Percentiles rank a stretch among this genome's conserved stretches.
Conservation (phyloP, 495 filamentous ascomycete genomes). For the Penicillium roqueforti region DNA sequence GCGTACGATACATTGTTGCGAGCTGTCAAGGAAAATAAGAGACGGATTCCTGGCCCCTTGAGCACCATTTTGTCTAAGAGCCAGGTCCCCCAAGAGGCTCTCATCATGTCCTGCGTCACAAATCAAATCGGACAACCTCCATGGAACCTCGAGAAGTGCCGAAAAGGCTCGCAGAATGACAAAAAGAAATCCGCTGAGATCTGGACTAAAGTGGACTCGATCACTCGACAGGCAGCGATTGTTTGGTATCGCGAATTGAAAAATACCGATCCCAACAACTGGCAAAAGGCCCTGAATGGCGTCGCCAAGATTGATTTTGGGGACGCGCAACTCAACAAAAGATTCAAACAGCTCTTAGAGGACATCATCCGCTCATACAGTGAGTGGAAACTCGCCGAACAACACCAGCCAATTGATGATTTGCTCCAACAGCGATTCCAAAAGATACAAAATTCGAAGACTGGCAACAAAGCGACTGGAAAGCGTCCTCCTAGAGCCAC, state of each 20-base stretch:
- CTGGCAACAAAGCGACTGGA: background rate
- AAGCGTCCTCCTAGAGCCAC: background rate
- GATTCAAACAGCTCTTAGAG: background rate
- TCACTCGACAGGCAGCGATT: background rate
- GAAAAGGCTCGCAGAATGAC: background rate
- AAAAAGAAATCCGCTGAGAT: background rate
- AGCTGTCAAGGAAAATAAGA: constrained; percentile 36
- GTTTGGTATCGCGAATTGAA: background rate
- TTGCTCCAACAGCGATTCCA: background rate
- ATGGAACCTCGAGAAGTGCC: constrained; percentile 7
- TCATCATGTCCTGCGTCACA: constrained; percentile 46
- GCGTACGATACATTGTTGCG: constrained; percentile 48
- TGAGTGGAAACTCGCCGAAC: background rate
- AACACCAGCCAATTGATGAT: background rate
- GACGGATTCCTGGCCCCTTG: constrained; percentile 18
- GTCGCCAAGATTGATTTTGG: background rate
- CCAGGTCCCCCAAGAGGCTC: constrained; percentile 39
- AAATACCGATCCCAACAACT: background rate
- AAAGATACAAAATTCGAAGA: background rate
- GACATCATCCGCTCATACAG: background rate
- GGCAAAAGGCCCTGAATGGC: background rate
- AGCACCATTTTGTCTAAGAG: constrained; percentile 42
- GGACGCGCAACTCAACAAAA: background rate
- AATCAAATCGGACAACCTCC: constrained; percentile 13
- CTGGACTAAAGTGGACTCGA: background rate